Base-by-base conservation (phyloP, 768 basidiomycete species). In the Tulasnella sp. region DNA sequence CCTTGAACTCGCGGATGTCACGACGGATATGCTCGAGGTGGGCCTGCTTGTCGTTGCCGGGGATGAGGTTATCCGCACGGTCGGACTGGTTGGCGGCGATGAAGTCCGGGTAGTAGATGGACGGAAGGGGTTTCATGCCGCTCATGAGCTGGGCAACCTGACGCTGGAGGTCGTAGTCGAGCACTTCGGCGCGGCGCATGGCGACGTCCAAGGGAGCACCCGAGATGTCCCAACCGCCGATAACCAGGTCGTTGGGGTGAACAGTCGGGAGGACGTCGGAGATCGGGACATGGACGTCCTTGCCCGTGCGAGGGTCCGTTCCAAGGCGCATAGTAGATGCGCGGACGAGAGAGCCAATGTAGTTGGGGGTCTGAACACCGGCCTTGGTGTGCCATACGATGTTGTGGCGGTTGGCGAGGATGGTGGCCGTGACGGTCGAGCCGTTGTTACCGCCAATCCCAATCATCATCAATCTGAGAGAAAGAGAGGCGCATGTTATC, bases 151-250 rank as follows among this genome's bases (percentile, higher is more conserved):
- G 90, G 5, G 78, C 83, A 63, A 98, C 84, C 73, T 98, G 95
- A 68, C 92, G 87, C 76, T 98, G 95, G 59, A 97, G 84, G 71
- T 98, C 95, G 68, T 88, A 97, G 70, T 95, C 90, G 56, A 98
- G 82, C 58, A 98, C 96, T 70, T 89, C 78, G 51, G 94, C 87
- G 64, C 95, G 89, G 63, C 79, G 75, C 93, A 98, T 96, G 13
- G 96, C 92, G 73, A 85, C 79, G 73, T 97, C 93, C 75, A 99
- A 80, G 43, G 82, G 71, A 41, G 82, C 44, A 44, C 84, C 80
- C 44, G 93, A 96, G 68, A 99, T 98, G 68, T 99, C 96, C 96
- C 95, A 99, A 19, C 96, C 95, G 51, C 96, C 91, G 64, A 98
- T 81, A 65, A 96, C 89, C 68, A 97, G 85, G 73, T 97, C 96